A percentile compares a stretch with the other conserved stretches of the same genome.
phyloP scores from a whole-genome alignment of 2,329 filamentous ascomycete species.

The Cladophialophora yegresii region DNA sequence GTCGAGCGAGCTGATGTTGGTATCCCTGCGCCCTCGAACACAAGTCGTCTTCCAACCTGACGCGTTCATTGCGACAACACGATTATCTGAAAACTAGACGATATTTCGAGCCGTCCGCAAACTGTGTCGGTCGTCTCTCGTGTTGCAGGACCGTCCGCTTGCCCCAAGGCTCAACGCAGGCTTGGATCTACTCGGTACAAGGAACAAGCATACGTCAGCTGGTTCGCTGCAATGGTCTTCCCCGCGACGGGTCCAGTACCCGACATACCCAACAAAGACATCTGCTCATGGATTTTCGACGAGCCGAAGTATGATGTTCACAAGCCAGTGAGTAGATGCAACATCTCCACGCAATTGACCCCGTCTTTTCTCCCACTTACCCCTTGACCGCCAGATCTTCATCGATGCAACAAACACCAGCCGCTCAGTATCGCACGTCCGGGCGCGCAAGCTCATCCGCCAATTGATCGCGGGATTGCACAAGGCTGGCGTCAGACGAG shows the following conservation, averaged over 20 bases:
- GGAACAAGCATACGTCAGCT: too few relatives aligned
- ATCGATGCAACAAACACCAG: constrained; percentile 51
- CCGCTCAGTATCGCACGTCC: constrained; percentile 20
- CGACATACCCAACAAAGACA: constrained; percentile 50
- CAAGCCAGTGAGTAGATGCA: constrained; percentile 44
- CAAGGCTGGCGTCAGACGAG: constrained; percentile 39
- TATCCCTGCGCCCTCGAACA: not conserved
- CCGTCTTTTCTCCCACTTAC: not conserved
- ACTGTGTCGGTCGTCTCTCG: not conserved
- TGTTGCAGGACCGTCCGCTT: not conserved
- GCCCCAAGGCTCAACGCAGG: not conserved
- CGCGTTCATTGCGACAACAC: not conserved
- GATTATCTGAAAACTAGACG: not conserved
- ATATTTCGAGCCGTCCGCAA: not conserved
- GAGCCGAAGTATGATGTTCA: constrained; percentile 53
- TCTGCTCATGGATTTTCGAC: constrained; percentile 60
- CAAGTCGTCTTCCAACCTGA: not conserved
- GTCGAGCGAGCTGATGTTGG: not conserved
- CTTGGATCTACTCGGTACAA: not conserved
- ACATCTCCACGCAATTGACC: not conserved
- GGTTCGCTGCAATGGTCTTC: constrained; percentile 8
- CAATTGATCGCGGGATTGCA: constrained; percentile 55
- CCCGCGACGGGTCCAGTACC: constrained; percentile 35
- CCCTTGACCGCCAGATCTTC: constrained; percentile 44
- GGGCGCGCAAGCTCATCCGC: constrained; percentile 43